Evolutionary conservation across 371 early-diverging fungal genomes (phyloP).

Genomic region (Mucor velutinosus): DNA sequence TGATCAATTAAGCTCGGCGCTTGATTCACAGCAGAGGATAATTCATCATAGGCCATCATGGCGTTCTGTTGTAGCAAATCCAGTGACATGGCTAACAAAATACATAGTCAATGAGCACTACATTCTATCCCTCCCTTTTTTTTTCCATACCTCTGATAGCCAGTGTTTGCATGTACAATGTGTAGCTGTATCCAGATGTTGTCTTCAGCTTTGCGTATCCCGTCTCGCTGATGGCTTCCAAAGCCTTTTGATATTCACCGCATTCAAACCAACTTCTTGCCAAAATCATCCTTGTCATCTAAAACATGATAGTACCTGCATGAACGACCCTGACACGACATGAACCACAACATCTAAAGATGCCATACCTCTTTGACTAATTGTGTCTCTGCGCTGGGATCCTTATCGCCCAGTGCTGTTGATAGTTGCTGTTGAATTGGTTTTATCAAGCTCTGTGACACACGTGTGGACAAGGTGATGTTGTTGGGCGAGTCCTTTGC

Average conservation of each 20-base stretch:
- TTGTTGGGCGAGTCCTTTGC: slow-evolving; percentile 27
- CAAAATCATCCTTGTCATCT: slow-evolving; percentile 41
- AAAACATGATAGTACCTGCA: slow-evolving; percentile 14
- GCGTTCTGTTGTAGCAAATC: slow-evolving; percentile 52
- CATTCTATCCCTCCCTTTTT: background rate
- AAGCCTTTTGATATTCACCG: slow-evolving; percentile 33
- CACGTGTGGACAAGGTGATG: slow-evolving; percentile 21
- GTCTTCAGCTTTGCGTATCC: slow-evolving; percentile 9
- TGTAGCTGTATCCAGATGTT: slow-evolving; percentile 47
- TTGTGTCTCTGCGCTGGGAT: slow-evolving; percentile 23
- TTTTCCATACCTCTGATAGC: slow-evolving; percentile 46
- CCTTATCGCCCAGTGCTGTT: slow-evolving; percentile 19
- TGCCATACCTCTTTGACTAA: slow-evolving; percentile 1
- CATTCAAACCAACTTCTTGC: slow-evolving; percentile 42
- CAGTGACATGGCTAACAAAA: slow-evolving; percentile 40
- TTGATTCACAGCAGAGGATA: slow-evolving; percentile 34
- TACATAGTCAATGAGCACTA: background rate
- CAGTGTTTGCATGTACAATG: slow-evolving; percentile 45
- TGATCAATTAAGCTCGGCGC: slow-evolving; percentile 39
- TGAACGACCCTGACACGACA: background rate
- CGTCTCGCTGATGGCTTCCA: slow-evolving; percentile 22
- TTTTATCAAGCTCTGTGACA: slow-evolving; percentile 19
- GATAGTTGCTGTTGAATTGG: slow-evolving; percentile 28
- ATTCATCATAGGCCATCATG: slow-evolving; percentile 47
- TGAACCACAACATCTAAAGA: background rate